Percentiles rank a stretch among this genome's conserved stretches.
These are phyloP conservation scores for Phytophthora pini DNA, from an alignment of 352 stramenopile species.

Conservation along the genomic window DNA sequence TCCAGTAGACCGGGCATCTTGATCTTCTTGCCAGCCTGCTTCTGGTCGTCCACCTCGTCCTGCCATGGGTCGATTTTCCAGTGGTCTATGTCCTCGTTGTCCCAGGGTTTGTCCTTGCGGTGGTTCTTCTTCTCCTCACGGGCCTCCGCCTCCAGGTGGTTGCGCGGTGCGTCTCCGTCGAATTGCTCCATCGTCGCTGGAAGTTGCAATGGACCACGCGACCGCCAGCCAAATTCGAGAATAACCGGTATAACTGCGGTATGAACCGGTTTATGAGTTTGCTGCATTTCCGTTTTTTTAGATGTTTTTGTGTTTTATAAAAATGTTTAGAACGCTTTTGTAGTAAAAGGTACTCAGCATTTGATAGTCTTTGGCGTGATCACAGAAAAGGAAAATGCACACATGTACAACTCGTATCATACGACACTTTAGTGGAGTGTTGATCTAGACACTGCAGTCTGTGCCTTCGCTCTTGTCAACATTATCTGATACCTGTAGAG, in stretches of 20 bases:
- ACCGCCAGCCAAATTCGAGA: conserved; percentile 32
- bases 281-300: neutral
- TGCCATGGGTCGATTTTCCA: conserved; percentile 96
- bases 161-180: conserved; percentile 55
- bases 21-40: conserved; percentile 72
- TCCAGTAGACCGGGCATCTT: conserved; percentile 93
- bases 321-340: no score
- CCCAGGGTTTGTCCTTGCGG: conserved; percentile 99
- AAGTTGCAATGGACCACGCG: conserved; percentile 5
- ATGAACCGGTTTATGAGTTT: neutral
- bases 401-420: no score
- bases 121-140: conserved; percentile 92
- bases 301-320: conserved; percentile 7
- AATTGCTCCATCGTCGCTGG: conserved; percentile 68
- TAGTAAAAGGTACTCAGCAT: no score
- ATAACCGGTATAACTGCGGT: neutral
- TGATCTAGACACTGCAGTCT: no score
- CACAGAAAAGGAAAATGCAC: no score
- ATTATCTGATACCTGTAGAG: no score
- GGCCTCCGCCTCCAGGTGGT: conserved; percentile 52
- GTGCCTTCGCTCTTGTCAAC: no score
- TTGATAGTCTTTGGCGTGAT: no score
- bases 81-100: conserved; percentile 98
- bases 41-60: conserved; percentile 83
- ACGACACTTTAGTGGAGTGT: no score